These are phyloP conservation scores for Arctium minus DNA, from an alignment of 129 eudicot species.

Conservation along the genomic window DNA sequence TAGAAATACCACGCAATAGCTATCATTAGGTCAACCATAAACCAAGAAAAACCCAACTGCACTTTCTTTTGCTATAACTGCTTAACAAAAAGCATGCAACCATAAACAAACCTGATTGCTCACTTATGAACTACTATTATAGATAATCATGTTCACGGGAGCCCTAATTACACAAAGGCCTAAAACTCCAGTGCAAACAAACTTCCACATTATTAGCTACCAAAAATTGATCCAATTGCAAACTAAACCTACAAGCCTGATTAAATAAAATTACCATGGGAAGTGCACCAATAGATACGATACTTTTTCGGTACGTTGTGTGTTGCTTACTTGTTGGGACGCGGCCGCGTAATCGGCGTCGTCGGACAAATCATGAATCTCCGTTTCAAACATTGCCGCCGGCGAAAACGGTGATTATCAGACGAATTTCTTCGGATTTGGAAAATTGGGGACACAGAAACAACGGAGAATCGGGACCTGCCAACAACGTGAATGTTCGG, in stretches of 20 bases:
- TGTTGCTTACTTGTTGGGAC: slow-evolving; percentile 46
- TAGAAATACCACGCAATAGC: not conserved
- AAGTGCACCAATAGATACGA: not conserved
- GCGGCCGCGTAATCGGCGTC: slow-evolving; percentile 85
- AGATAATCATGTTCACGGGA: not conserved
- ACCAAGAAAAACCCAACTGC: not conserved
- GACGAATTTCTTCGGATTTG: slow-evolving; percentile 18
- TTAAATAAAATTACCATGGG: not conserved
- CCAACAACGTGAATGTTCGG: not conserved
- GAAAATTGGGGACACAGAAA: slow-evolving; percentile 12
- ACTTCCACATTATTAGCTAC: not conserved
- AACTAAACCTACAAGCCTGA: not conserved
- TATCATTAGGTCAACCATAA: not conserved
- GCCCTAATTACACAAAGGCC: not conserved
- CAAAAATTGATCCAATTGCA: slow-evolving; percentile 2
- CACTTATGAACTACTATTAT: slow-evolving; percentile 6
- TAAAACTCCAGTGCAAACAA: slow-evolving; percentile 2
- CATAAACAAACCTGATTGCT: not conserved
- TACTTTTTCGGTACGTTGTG: not conserved
- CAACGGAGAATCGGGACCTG: slow-evolving; percentile 10
- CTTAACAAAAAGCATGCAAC: not conserved
- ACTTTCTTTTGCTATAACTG: not conserved
- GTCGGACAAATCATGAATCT: slow-evolving; percentile 56
- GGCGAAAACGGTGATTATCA: not conserved
- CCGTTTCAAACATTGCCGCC: slow-evolving; percentile 54